Percentiles rank a stretch among this genome's conserved stretches.
These are phyloP conservation scores for Irpex lacteus DNA, from an alignment of 1,284 basidiomycete genomes.

Conservation along the genomic window DNA sequence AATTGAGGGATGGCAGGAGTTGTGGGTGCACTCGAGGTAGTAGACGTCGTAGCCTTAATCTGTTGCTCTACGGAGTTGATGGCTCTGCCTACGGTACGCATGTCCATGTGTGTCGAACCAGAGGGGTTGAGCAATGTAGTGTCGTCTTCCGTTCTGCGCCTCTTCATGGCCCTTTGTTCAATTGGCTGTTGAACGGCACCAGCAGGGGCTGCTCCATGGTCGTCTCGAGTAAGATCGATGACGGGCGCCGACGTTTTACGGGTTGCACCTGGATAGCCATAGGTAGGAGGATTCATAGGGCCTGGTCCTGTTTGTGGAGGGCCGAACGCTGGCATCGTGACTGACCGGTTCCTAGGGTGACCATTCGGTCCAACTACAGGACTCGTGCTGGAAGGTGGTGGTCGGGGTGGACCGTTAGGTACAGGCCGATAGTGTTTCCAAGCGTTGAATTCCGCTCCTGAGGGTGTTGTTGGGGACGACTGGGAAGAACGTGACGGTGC, in stretches of 20 bases:
- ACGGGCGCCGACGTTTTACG: neutral
- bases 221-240: constrained; percentile 17
- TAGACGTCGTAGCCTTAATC: neutral
- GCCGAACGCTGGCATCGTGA: neutral
- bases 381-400: neutral
- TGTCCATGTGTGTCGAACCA: neutral
- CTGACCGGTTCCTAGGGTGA: neutral
- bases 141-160: constrained; percentile 15
- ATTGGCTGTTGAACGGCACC: neutral
- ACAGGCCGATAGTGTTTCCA: neutral
- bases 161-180: constrained; percentile 11
- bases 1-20: neutral
- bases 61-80: neutral
- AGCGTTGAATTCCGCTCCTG: neutral
- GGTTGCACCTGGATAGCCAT: neutral
- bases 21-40: neutral
- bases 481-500: neutral
- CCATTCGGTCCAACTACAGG: neutral
- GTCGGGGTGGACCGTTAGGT: constrained; percentile 5
- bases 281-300: neutral
- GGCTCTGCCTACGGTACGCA: neutral
- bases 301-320: too few relatives aligned
- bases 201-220: neutral
- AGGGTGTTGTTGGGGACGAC: neutral
- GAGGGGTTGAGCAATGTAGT: neutral